Evolutionary conservation across 345 rosid species (phyloP).

Genomic region (Dipteronia dyeriana): DNA sequence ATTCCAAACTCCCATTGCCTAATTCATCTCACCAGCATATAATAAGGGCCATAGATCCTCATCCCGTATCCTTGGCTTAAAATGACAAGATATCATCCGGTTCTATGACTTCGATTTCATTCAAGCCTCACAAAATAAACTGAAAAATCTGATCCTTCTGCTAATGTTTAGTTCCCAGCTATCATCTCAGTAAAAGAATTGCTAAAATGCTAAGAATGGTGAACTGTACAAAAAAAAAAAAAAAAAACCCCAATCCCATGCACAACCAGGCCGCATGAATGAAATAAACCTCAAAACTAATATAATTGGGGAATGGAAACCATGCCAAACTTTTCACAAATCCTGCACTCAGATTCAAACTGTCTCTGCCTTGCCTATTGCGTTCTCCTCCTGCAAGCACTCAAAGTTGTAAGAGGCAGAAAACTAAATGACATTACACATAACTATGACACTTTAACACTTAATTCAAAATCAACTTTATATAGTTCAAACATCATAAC

Average conservation of each 20-base stretch:
- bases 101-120: slow-evolving; percentile 7
- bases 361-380: slow-evolving; percentile 22
- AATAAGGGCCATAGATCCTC: not conserved
- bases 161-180: slow-evolving; percentile 14
- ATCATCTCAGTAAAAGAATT: slow-evolving; percentile 14
- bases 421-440: slow-evolving; percentile 7
- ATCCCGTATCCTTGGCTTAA: not conserved
- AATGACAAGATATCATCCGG: not conserved
- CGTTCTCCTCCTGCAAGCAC: slow-evolving; percentile 47
- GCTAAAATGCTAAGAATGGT: slow-evolving; percentile 13
- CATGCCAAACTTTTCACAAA: slow-evolving; percentile 3
- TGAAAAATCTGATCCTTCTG: slow-evolving; percentile 1
- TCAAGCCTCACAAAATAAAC: slow-evolving; percentile 13
- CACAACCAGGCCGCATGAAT: slow-evolving; percentile 16
- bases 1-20: slow-evolving; percentile 6
- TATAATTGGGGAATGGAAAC: not conserved
- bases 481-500: not conserved
- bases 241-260: slow-evolving; percentile 19
- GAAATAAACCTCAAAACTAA: slow-evolving; percentile 21
- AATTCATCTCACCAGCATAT: not conserved
- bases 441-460: not conserved
- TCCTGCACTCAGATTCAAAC: slow-evolving; percentile 26
- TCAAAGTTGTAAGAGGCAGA: slow-evolving; percentile 10
- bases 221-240: slow-evolving; percentile 38
- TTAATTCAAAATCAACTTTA: not conserved